Evolutionary conservation across 305 asterid species (phyloP).

Genomic region (Plantago rigida): DNA sequence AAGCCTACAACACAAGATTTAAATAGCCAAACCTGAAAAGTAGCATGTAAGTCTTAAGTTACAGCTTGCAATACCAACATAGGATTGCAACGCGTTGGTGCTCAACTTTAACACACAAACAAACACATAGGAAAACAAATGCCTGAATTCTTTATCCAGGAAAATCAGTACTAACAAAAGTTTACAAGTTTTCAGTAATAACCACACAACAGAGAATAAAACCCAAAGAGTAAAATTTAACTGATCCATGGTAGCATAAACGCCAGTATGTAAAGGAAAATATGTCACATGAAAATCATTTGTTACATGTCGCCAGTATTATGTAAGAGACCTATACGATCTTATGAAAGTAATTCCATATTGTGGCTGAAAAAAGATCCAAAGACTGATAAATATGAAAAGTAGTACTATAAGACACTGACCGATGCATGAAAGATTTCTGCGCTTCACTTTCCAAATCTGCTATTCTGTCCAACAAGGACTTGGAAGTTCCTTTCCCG

Average conservation of each 20-base stretch:
- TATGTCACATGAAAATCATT: background rate
- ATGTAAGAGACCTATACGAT: background rate
- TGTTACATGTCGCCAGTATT: background rate
- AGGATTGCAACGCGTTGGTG: background rate
- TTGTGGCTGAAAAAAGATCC: background rate
- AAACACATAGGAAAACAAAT: background rate
- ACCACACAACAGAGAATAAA: no score
- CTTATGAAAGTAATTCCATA: background rate
- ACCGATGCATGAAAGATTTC: slow-evolving; percentile 99
- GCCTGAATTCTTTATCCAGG: background rate
- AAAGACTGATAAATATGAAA: background rate
- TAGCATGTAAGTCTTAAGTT: background rate
- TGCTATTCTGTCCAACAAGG: slow-evolving; percentile 80
- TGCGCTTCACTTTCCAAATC: slow-evolving; percentile 92
- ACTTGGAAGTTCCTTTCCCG: slow-evolving; percentile 70
- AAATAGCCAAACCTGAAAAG: background rate
- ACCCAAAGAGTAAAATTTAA: background rate
- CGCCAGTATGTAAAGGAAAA: background rate
- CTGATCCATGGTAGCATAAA: background rate
- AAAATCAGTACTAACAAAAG: no score
- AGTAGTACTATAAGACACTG: slow-evolving; percentile 21
- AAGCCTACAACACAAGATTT: background rate
- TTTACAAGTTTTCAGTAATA: background rate
- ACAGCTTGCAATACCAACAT: background rate
- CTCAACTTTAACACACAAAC: background rate